Base-by-base conservation (phyloP, 352 stramenopile species). In the Phytophthora citrophthora region DNA sequence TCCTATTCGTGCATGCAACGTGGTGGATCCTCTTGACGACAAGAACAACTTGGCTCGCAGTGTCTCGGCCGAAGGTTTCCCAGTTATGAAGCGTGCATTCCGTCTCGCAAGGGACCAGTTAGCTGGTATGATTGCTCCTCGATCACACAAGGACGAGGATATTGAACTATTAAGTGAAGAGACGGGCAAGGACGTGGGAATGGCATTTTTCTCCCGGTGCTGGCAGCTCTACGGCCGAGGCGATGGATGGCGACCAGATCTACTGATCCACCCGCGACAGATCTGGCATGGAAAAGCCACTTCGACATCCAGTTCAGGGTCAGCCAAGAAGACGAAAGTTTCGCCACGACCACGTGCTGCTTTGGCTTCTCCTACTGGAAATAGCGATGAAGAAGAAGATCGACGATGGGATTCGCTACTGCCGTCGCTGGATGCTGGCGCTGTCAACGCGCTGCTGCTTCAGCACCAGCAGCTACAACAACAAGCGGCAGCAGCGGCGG, bases 1-100 rank as follows among this genome's bases (percentile, higher is more conserved):
- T 56, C 81, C 78, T 10, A 83, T 95, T 15, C 86, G 90, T 18
- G 81, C 77, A 15, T 94, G 89, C 65, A 97, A 97, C 64, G 86
- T 97, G 32, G 81, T 97, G 51, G 90, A 97, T 45, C 90, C 91
- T 11, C 76, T 97, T 20, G 82, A 97, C 54, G 77, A 88, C 47
- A 77, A 76, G 56, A 94, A 97, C 72, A 97, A 97, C 59, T 63
- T 96, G 39, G 88, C 83, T 31, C 84, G 87, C 18, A 93, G 84
- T 51, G 84, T 95, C 2, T 90, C 85, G 15, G 72, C 77, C 4
- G 85, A 95, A 18, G 72, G 67, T 34, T 90, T 95, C 52, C 82
- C 83, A 7, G 71, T 83, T 10, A 79, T 95, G 69, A 88, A 89
- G 64, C 81, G 82, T 49, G 83, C 79, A 26, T 91, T 92, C 41